A percentile compares a stretch with the other conserved stretches of the same genome.
Conservation (phyloP, 1,284 basidiomycete species). For the Lentinula novae-zelandiae region DNA sequence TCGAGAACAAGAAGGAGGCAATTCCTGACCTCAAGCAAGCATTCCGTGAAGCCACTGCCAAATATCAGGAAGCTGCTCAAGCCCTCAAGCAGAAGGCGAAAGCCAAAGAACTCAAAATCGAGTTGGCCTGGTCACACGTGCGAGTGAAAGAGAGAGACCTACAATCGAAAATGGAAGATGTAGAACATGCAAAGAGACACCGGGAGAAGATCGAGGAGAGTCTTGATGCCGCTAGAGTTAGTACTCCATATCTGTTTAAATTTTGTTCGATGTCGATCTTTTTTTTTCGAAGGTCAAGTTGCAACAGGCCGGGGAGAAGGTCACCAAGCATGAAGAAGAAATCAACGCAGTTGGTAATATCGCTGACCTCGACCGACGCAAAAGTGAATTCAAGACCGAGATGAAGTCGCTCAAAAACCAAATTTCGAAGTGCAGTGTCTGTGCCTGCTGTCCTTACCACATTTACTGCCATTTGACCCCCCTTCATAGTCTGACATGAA, state of each 20-base stretch:
- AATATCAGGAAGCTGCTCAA: slow-evolving; percentile 71
- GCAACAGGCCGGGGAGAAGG: slow-evolving; percentile 39
- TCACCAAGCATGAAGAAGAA: slow-evolving; percentile 46
- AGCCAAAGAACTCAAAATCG: slow-evolving; percentile 69
- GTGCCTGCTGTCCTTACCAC: slow-evolving; percentile 13
- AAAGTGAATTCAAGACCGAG: slow-evolving; percentile 39
- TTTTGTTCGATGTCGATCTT: not conserved
- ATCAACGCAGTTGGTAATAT: slow-evolving; percentile 47
- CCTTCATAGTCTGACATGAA: slow-evolving; percentile 41
- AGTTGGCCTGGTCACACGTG: slow-evolving; percentile 90
- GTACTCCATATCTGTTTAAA: slow-evolving; percentile 7
- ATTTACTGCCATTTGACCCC: slow-evolving; percentile 1
- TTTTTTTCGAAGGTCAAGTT: slow-evolving; percentile 31
- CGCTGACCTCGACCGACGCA: slow-evolving; percentile 44
- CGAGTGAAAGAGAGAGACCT: slow-evolving; percentile 68
- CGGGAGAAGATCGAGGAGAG: slow-evolving; percentile 49
- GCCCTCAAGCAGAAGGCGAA: slow-evolving; percentile 71
- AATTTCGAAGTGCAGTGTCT: slow-evolving; percentile 44
- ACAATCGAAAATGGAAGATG: slow-evolving; percentile 45
- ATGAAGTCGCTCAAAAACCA: slow-evolving; percentile 44
- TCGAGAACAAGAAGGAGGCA: slow-evolving; percentile 65
- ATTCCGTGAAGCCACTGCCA: slow-evolving; percentile 54
- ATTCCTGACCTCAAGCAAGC: slow-evolving; percentile 70
- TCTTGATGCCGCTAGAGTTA: slow-evolving; percentile 44
- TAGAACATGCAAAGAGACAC: slow-evolving; percentile 42